Percentiles rank a stretch among this genome's conserved stretches.
phyloP scores from a whole-genome alignment of 176 grass and related monocot genomes.

The Oryza glumipatula region DNA sequence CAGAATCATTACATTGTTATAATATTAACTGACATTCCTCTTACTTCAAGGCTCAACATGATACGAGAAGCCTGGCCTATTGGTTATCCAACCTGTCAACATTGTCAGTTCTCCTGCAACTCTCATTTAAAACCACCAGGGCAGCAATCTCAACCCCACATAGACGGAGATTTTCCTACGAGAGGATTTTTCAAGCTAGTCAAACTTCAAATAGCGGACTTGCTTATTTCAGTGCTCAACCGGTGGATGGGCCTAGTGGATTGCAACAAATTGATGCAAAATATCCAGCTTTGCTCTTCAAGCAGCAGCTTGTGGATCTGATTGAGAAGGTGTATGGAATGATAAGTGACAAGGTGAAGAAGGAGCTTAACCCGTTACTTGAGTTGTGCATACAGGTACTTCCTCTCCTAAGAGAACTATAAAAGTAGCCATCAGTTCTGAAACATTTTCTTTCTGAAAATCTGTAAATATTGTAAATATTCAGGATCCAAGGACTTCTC shows the following conservation, averaged over 20 bases:
- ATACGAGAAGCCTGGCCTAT: slow-evolving; percentile 66
- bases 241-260: slow-evolving; percentile 47
- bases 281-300: slow-evolving; percentile 84
- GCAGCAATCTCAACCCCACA: slow-evolving; percentile 50
- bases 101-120: slow-evolving; percentile 65
- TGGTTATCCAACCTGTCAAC: slow-evolving; percentile 76
- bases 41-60: slow-evolving; percentile 71
- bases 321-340: slow-evolving; percentile 80
- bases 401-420: slow-evolving; percentile 21
- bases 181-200: slow-evolving; percentile 67
- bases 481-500: slow-evolving; percentile 57
- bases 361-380: slow-evolving; percentile 79
- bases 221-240: slow-evolving; percentile 56
- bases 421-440: slow-evolving; percentile 24
- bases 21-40: slow-evolving; percentile 49
- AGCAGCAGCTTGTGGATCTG: slow-evolving; percentile 79
- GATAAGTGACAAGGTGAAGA: slow-evolving; percentile 75
- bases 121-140: slow-evolving; percentile 58
- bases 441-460: slow-evolving; percentile 33
- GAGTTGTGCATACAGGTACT: slow-evolving; percentile 78
- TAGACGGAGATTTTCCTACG: slow-evolving; percentile 60
- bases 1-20: slow-evolving; percentile 34
- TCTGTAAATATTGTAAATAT: slow-evolving; percentile 29
- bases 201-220: slow-evolving; percentile 60
- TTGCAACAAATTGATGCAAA: slow-evolving; percentile 68